These are phyloP conservation scores for Diospyros kaki DNA, from an alignment of 148 eudicot genomes.

Conservation along the genomic window DNA sequence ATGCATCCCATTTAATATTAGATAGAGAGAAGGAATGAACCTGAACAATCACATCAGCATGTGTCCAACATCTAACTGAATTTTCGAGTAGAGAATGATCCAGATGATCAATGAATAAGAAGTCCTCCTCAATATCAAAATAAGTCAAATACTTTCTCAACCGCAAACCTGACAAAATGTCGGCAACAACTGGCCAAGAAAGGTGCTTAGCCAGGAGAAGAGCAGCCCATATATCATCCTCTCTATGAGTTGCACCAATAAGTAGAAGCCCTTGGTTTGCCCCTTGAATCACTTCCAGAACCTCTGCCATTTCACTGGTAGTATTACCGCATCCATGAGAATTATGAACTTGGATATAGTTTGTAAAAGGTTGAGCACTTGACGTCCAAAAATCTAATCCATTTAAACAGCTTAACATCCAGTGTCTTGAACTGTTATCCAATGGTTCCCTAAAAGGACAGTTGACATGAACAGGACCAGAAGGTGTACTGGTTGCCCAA, in stretches of 20 bases:
- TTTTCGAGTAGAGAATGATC: constrained; percentile 73
- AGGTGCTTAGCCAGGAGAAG: constrained; percentile 82
- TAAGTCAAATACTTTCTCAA: constrained; percentile 57
- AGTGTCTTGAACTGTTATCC: constrained; percentile 44
- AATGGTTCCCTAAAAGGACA: constrained; percentile 91
- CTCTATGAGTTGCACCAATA: constrained; percentile 61
- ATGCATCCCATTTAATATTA: not conserved
- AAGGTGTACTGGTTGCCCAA: constrained; percentile 68
- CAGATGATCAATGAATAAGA: constrained; percentile 76
- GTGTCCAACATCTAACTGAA: constrained; percentile 47
- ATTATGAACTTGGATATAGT: constrained; percentile 42
- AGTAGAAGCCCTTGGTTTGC: constrained; percentile 62
- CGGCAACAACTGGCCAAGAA: constrained; percentile 83
- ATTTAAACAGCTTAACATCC: constrained; percentile 60
- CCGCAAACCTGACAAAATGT: constrained; percentile 82
- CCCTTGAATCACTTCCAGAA: constrained; percentile 45
- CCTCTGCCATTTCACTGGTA: constrained; percentile 41
- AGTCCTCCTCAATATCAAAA: constrained; percentile 37
- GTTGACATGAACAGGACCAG: constrained; percentile 91
- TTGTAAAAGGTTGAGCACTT: constrained; percentile 63
- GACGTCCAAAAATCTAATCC: constrained; percentile 77
- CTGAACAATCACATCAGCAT: constrained; percentile 84
- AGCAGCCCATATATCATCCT: constrained; percentile 91
- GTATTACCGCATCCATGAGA: constrained; percentile 30
- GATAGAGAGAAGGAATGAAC: constrained; percentile 27